Conservation (phyloP, 192 early-diverging fungal genomes). For the Diversispora epigaea region DNA sequence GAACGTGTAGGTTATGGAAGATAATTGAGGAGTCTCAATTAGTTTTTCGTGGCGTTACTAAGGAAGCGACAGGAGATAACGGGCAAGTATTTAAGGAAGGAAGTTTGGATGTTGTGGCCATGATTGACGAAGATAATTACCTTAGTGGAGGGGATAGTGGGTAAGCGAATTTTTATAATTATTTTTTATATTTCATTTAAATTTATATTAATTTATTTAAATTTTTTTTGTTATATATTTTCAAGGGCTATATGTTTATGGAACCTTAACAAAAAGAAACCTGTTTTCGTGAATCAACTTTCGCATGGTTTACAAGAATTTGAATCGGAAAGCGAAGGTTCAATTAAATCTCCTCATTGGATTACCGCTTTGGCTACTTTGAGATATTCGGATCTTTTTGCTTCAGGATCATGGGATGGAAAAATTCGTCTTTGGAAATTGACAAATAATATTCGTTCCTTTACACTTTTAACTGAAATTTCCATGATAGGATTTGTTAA, state of each 20-base stretch:
- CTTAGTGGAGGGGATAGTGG: constrained; percentile 89
- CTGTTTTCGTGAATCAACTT: constrained; percentile 70
- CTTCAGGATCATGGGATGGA: constrained; percentile 87
- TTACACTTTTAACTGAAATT: constrained; percentile 60
- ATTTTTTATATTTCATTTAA: neutral
- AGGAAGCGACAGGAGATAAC: constrained; percentile 35
- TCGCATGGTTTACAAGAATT: constrained; percentile 71
- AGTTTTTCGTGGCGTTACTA: constrained; percentile 81
- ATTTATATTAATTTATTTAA: constrained; percentile 4
- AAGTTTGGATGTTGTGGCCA: constrained; percentile 79
- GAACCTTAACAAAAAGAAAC: constrained; percentile 91
- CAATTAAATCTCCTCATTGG: constrained; percentile 55
- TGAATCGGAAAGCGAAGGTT: constrained; percentile 46
- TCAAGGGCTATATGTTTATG: constrained; percentile 87
- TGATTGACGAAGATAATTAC: constrained; percentile 93
- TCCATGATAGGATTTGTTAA: constrained; percentile 67
- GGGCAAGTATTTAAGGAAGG: constrained; percentile 52
- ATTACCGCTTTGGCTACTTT: constrained; percentile 85
- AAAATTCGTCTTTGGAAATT: constrained; percentile 87
- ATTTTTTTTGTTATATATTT: neutral
- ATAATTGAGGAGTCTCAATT: constrained; percentile 92
- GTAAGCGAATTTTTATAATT: constrained; percentile 38
- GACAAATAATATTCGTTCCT: constrained; percentile 60
- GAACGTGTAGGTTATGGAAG: constrained; percentile 91
- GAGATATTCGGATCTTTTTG: constrained; percentile 87